Base-by-base conservation (phyloP, 2,329 filamentous ascomycete species). In the Alternaria arbusti region DNA sequence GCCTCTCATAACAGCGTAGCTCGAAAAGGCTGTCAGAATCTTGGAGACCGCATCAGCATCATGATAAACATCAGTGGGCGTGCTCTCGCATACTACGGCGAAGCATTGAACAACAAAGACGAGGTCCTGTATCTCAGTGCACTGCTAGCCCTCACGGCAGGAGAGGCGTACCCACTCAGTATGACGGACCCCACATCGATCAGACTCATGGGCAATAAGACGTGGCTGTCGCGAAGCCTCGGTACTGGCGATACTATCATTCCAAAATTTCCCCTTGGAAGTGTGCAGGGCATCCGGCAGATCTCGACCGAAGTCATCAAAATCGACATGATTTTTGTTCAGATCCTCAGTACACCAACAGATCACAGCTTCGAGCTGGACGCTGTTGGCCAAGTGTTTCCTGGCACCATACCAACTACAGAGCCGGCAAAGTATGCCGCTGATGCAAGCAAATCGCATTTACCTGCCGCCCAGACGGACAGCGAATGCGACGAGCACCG, bases 31-130 rank as follows among this genome's bases (percentile, higher is more conserved):
- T 69, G 64, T 15, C 20, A 56, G 23, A 28, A 63, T 9, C 7
- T 61, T 28, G 44, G 51, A n/a, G 68, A 70, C 23, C 64, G 57
- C 11, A 25, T 70, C 8, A 67, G 66, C 30, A 59, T 70, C 26
- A 65, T 66, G 56, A 56, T 70, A 15, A 70, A 70, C 9, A 67
- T 65, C 50, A 54, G 56, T 49, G 60, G 64, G 5, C 43, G 67
- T 23, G 66, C 49, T 11, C 54, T 70, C n/a, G 66, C 68, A 4
- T 70, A 70, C 15, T 36, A 13, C 6, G 68, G 66, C 17, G 40
- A 36, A 1, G 25, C 22, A 6, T 3, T 60, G 9, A 30, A 30
- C 5, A 63, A 26, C n/a, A 54, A 13, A 13, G 68, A 70, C 8
- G 56, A 65, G 3, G 25, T 69, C 2, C 22, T 67, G 0, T 70